These are phyloP conservation scores for Diplodia seriata DNA, from an alignment of 2,329 filamentous ascomycete species.

Conservation along the genomic window DNA sequence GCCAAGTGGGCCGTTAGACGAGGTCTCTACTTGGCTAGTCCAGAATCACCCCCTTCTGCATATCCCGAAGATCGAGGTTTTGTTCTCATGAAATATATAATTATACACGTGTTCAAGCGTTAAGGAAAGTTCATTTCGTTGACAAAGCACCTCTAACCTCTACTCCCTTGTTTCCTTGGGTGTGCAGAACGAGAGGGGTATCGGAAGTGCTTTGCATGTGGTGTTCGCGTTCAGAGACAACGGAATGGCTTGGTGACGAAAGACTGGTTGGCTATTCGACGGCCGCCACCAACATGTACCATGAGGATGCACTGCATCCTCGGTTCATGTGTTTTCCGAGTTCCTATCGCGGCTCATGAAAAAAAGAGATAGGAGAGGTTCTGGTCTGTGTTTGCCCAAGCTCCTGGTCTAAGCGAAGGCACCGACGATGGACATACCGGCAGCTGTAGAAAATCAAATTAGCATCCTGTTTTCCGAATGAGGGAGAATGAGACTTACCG, in stretches of 20 bases:
- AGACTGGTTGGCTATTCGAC: not conserved
- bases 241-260: not conserved
- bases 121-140: slow-evolving; percentile 5
- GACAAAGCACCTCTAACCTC: slow-evolving; percentile 1
- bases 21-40: not conserved
- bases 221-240: not conserved
- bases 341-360: not conserved
- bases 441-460: slow-evolving; percentile 34
- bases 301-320: not conserved
- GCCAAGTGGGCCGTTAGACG: not conserved
- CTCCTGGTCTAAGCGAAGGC: slow-evolving; percentile 43
- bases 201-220: not conserved
- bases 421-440: slow-evolving; percentile 48
- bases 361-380: not conserved
- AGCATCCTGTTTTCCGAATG: not conserved
- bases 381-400: not conserved
- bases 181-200: not conserved
- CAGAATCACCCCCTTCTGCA: not conserved
- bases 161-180: not conserved
- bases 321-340: no score
- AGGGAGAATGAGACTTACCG: slow-evolving; percentile 27
- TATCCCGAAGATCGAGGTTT: not conserved
- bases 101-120: not conserved
- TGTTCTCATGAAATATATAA: not conserved
- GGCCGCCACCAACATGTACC: not conserved